phyloP scores from a whole-genome alignment of 2,329 filamentous ascomycete genomes.

The Erysiphe pisi region DNA sequence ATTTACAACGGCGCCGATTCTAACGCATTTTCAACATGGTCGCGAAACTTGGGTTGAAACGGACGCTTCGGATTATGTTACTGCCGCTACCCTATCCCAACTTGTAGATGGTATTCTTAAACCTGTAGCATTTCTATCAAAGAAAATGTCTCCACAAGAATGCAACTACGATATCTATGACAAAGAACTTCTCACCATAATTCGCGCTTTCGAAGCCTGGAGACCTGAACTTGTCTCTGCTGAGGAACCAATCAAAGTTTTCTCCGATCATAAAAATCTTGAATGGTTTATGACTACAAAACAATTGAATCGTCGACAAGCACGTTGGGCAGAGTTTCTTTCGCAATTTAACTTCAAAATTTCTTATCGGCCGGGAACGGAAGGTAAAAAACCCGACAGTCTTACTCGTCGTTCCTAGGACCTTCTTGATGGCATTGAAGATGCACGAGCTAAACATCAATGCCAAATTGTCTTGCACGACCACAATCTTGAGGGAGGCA shows the following conservation, averaged over 20 bases:
- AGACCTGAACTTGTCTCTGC: not conserved
- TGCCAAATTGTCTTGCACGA: not conserved
- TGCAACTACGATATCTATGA: conserved; percentile 18
- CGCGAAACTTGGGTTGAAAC: not conserved
- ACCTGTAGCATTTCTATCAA: conserved; percentile 1
- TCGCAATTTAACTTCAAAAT: not conserved
- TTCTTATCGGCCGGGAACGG: not conserved
- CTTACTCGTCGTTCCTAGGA: conserved; percentile 9
- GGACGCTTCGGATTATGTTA: not conserved
- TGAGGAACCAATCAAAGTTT: not conserved
- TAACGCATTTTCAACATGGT: conserved; percentile 9
- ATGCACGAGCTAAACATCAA: not conserved
- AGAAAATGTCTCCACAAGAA: not conserved
- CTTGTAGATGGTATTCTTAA: not conserved
- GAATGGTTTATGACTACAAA: not conserved
- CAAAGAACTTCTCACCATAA: not conserved
- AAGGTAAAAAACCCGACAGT: not conserved
- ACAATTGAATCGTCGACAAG: not conserved
- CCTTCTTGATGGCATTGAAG: not conserved
- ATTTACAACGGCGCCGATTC: conserved; percentile 8
- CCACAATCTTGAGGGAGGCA: not conserved
- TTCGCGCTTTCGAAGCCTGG: not conserved
- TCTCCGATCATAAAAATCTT: not conserved
- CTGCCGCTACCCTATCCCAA: not conserved
- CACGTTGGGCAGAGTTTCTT: not conserved